phyloP scores from a whole-genome alignment of 495 filamentous ascomycete genomes.

The Astrocystis sublimbata region DNA sequence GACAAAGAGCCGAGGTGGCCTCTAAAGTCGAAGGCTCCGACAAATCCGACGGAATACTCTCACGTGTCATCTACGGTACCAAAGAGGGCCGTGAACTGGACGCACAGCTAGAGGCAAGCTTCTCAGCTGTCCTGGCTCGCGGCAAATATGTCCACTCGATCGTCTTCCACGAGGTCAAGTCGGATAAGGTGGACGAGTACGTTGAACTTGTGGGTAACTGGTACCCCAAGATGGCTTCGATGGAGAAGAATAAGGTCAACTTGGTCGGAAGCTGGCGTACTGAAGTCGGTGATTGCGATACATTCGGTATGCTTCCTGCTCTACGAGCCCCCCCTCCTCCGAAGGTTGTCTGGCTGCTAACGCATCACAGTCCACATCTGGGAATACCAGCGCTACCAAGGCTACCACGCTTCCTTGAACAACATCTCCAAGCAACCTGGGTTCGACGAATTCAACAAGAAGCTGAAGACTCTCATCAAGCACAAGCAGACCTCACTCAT shows the following conservation, averaged over 20 bases:
- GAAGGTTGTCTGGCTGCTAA: constrained; percentile 12
- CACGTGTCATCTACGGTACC: constrained; percentile 89
- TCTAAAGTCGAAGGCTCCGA: constrained; percentile 43
- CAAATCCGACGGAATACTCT: constrained; percentile 56
- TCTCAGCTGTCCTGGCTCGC: constrained; percentile 88
- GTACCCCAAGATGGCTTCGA: constrained; percentile 84
- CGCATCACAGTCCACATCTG: constrained; percentile 82
- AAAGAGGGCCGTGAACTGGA: constrained; percentile 91
- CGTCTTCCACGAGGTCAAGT: constrained; percentile 94
- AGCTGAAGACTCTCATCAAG: constrained; percentile 77
- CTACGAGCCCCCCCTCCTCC: not conserved
- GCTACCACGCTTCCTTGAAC: constrained; percentile 90
- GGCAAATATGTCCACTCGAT: constrained; percentile 99
- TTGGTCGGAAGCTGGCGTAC: constrained; percentile 98
- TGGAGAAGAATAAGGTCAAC: constrained; percentile 86
- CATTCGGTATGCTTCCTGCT: constrained; percentile 71
- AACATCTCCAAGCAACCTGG: constrained; percentile 76
- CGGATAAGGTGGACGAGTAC: constrained; percentile 94
- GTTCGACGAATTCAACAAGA: constrained; percentile 76
- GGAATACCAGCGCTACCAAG: constrained; percentile 97
- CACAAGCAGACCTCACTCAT: constrained; percentile 87
- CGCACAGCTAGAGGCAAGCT: constrained; percentile 89
- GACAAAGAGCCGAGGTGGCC: constrained; percentile 45
- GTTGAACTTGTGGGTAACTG: constrained; percentile 85
- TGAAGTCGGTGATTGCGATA: constrained; percentile 96